Base-by-base conservation (phyloP, 192 early-diverging fungal species). In the Radiomyces spectabilis region DNA sequence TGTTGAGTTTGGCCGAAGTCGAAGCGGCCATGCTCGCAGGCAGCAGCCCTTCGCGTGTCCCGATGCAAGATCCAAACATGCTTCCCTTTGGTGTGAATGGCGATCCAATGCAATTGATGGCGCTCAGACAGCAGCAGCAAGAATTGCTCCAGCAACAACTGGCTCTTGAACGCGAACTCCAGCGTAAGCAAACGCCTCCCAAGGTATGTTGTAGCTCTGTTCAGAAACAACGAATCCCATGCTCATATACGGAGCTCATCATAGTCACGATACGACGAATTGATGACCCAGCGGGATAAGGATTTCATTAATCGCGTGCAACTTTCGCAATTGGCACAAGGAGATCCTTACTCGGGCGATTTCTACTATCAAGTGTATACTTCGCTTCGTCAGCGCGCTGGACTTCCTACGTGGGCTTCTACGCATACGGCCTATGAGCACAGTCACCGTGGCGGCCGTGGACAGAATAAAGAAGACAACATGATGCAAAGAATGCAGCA, bases 331-430 rank as follows among this genome's bases (percentile, higher is more conserved):
- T 79, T 99, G 29, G 90, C 93, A 2, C 87, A 89, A 2, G 92
- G 92, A 43, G 91, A 96, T 62, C 96, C 96, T 24, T 86, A 83
- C 21, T 75, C 82, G 4, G 95, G 96, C 52, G 96, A 99, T 57
- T 99, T 96, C 62, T 99, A 99, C 70, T 93, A 86, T 68, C 91
- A 95, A 58, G 85, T 96, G 42, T 93, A 86, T 73, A 84, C 84
- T 25, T 78, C 86, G 22, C 77, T 87, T 33, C 82, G 82, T 33
- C 74, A 70, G 51, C 76, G 75, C 51, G 51, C 55, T 50, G 77
- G 69, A 37, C 63, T 69, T 43, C 53, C 46, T 41, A 62, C 30
- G 51, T 50, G 31, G 63, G 63, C 26, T 38, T 22, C 21, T 51
- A 47, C 37, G 53, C 61, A 51, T 53, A 63, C 60, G 41, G 59